Conservation (phyloP, 2,329 filamentous ascomycete genomes). For the Pseudomassariella vexata region DNA sequence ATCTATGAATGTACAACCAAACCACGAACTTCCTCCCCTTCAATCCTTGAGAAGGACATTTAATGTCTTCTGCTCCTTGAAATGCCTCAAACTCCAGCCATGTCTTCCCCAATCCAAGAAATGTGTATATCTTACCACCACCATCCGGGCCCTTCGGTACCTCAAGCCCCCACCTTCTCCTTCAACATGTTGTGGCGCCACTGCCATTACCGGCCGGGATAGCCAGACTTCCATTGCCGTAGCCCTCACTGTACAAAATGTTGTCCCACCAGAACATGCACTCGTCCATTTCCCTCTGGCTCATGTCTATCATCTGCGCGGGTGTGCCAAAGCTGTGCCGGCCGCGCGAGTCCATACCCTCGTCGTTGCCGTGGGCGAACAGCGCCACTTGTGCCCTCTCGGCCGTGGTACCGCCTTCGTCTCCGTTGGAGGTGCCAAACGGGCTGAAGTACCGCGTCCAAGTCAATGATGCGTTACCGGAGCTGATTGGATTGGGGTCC, state of each 20-base stretch:
- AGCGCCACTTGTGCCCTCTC: conserved; percentile 38
- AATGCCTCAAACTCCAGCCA: too few relatives aligned
- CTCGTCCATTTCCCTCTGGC: conserved; percentile 37
- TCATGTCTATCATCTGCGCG: conserved; percentile 36
- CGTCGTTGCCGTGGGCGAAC: conserved; percentile 56
- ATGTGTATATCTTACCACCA: too few relatives aligned
- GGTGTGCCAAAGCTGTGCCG: conserved; percentile 33
- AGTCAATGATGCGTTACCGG: conserved; percentile 11
- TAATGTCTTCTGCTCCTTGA: too few relatives aligned
- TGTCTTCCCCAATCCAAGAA: too few relatives aligned
- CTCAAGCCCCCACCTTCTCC: too few relatives aligned
- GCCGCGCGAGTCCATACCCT: conserved; percentile 30
- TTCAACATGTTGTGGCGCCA: too few relatives aligned
- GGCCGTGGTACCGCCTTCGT: conserved; percentile 5
- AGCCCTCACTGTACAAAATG: conserved; percentile 40
- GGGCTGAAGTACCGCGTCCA: conserved; percentile 41
- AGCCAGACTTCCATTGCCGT: conserved; percentile 21
- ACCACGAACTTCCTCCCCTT: too few relatives aligned
- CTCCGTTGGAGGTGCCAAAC: conserved; percentile 18
- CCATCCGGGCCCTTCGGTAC: too few relatives aligned
- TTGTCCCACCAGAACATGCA: conserved; percentile 58
- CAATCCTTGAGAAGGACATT: too few relatives aligned
- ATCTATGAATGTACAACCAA: too few relatives aligned
- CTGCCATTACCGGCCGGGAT: too few relatives aligned
- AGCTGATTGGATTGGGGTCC: conserved; percentile 15